Conservation (phyloP, 345 rosid genomes). For the Hevea brasiliensis region DNA sequence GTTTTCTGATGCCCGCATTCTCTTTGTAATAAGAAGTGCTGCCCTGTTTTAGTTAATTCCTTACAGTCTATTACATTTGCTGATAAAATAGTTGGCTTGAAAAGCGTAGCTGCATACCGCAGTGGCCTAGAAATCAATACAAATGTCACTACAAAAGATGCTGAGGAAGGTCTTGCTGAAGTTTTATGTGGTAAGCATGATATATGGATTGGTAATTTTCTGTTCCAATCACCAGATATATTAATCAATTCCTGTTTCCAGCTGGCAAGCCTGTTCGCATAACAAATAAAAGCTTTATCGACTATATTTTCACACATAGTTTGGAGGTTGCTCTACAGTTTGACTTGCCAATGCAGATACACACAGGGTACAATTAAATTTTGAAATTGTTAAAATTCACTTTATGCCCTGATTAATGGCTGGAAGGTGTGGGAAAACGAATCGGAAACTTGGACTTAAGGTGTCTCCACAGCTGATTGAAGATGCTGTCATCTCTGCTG, state of each 20-base stretch:
- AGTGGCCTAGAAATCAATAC: slow-evolving; percentile 81
- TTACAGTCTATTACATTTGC: slow-evolving; percentile 55
- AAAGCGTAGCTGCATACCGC: slow-evolving; percentile 91
- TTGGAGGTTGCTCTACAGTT: slow-evolving; percentile 58
- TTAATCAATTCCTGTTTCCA: slow-evolving; percentile 42
- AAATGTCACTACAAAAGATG: slow-evolving; percentile 51
- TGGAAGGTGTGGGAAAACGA: slow-evolving; percentile 11
- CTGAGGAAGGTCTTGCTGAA: slow-evolving; percentile 68
- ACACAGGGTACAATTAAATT: slow-evolving; percentile 71
- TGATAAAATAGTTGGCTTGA: slow-evolving; percentile 62
- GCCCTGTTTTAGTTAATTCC: slow-evolving; percentile 36
- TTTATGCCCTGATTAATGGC: slow-evolving; percentile 9
- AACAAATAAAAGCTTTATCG: slow-evolving; percentile 70
- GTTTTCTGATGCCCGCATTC: slow-evolving; percentile 8
- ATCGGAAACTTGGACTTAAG: slow-evolving; percentile 4
- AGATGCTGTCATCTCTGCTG: neutral
- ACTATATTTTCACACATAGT: slow-evolving; percentile 64
- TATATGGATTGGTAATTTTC: slow-evolving; percentile 15
- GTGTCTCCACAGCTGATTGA: neutral
- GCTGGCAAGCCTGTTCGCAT: slow-evolving; percentile 71
- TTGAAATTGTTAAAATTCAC: slow-evolving; percentile 12
- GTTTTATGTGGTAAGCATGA: slow-evolving; percentile 53
- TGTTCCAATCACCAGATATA: slow-evolving; percentile 10
- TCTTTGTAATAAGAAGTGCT: slow-evolving; percentile 1
- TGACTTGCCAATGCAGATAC: slow-evolving; percentile 90